phyloP scores from a whole-genome alignment of 495 filamentous ascomycete genomes.

The Neurospora discreta region DNA sequence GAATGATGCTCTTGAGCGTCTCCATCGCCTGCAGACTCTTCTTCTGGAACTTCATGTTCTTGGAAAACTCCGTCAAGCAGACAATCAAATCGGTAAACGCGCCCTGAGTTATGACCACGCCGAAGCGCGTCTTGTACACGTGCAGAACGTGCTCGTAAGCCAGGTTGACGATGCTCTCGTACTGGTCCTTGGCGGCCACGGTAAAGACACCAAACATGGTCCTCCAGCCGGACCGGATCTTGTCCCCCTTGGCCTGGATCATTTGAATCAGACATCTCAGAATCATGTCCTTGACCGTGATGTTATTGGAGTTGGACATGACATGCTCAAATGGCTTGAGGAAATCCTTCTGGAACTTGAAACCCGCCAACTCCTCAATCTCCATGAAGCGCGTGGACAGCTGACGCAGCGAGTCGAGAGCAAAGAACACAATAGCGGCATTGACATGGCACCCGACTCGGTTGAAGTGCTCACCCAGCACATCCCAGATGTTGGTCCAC shows the following conservation, averaged over 20 bases:
- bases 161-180: constrained; percentile 91
- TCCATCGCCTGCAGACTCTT: constrained; percentile 96
- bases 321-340: constrained; percentile 97
- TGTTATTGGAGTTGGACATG: constrained; percentile 79
- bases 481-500: constrained; percentile 94
- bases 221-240: constrained; percentile 95
- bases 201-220: constrained; percentile 99
- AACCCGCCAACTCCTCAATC: constrained; percentile 91
- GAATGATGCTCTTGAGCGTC: constrained; percentile 78
- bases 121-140: constrained; percentile 95
- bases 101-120: constrained; percentile 89
- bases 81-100: constrained; percentile 95
- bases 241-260: constrained; percentile 92
- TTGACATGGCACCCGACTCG: constrained; percentile 93
- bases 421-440: constrained; percentile 92
- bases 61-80: constrained; percentile 94
- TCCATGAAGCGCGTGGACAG: constrained; percentile 98
- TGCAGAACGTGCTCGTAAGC: constrained; percentile 95
- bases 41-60: constrained; percentile 96
- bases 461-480: constrained; percentile 95
- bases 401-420: constrained; percentile 86
- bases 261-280: constrained; percentile 96
- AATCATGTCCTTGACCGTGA: constrained; percentile 95
- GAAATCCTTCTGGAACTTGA: constrained; percentile 99
- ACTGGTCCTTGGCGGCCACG: constrained; percentile 82